phyloP scores from a whole-genome alignment of 257 asterid species.

The Schizonepeta tenuifolia region DNA sequence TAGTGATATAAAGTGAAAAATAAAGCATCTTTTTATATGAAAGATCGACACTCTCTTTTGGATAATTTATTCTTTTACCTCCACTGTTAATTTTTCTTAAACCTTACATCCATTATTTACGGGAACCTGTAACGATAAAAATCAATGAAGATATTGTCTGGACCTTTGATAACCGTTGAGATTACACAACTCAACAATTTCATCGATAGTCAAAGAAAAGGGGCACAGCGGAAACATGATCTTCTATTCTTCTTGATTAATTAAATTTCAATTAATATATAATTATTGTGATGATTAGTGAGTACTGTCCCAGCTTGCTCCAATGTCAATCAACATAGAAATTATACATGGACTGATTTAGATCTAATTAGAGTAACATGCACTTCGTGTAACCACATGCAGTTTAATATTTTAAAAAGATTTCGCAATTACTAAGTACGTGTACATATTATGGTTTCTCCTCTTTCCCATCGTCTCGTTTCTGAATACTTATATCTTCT shows the following conservation, averaged over 20 bases:
- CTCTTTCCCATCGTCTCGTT: background rate
- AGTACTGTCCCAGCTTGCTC: conserved; percentile 28
- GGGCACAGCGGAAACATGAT: background rate
- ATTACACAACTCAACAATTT: background rate
- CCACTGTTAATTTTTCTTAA: too few relatives aligned
- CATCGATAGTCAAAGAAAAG: conserved; percentile 21
- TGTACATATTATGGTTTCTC: background rate
- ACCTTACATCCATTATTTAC: background rate
- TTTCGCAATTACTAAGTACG: background rate
- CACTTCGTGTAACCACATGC: conserved; percentile 51
- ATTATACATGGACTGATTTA: conserved; percentile 40
- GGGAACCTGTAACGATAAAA: background rate
- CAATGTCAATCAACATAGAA: conserved; percentile 36
- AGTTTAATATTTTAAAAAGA: conserved; percentile 4
- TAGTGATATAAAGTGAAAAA: too few relatives aligned
- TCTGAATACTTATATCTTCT: background rate
- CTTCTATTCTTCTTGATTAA: background rate
- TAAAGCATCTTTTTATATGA: background rate
- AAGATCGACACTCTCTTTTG: background rate
- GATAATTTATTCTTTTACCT: background rate
- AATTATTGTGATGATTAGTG: conserved; percentile 23
- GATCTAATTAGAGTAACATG: conserved; percentile 49
- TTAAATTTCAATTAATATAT: background rate
- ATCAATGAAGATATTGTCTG: conserved; percentile 10
- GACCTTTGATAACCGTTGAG: conserved; percentile 25